Evolutionary conservation across 495 filamentous ascomycete species (phyloP).

Genomic region (Neurospora sp.): DNA sequence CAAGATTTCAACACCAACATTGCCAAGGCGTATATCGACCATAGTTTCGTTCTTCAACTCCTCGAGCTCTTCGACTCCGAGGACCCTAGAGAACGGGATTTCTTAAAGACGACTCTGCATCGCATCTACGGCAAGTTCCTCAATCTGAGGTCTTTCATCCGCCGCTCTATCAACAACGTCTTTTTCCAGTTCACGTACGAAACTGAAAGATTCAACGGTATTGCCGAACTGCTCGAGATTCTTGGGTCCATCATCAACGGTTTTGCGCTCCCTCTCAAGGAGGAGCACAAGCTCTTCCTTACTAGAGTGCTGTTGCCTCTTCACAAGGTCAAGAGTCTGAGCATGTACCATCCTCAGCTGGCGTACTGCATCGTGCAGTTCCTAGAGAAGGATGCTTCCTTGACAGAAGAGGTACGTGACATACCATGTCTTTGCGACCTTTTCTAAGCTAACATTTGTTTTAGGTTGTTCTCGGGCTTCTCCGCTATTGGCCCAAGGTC

Average conservation of each 20-base stretch:
- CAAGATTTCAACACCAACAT: conserved; percentile 99
- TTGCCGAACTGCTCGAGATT: conserved; percentile 94
- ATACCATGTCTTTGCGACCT: neutral
- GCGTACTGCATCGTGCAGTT: conserved; percentile 99
- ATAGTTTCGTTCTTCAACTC: conserved; percentile 91
- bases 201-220: conserved; percentile 96
- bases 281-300: conserved; percentile 97
- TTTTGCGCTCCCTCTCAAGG: conserved; percentile 93
- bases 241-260: conserved; percentile 99
- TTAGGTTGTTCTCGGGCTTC: conserved; percentile 84
- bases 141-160: conserved; percentile 92
- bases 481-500: conserved; percentile 97
- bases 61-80: conserved; percentile 99
- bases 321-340: conserved; percentile 97
- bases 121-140: conserved; percentile 99
- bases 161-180: conserved; percentile 98
- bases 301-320: conserved; percentile 86
- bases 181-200: conserved; percentile 99
- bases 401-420: conserved; percentile 80
- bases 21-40: conserved; percentile 97
- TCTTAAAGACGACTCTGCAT: conserved; percentile 95
- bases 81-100: conserved; percentile 93
- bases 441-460: neutral
- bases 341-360: conserved; percentile 99
- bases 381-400: conserved; percentile 90